Conservation (phyloP, 1,139 yeast genomes). For the Sugiyamaella sp. region DNA sequence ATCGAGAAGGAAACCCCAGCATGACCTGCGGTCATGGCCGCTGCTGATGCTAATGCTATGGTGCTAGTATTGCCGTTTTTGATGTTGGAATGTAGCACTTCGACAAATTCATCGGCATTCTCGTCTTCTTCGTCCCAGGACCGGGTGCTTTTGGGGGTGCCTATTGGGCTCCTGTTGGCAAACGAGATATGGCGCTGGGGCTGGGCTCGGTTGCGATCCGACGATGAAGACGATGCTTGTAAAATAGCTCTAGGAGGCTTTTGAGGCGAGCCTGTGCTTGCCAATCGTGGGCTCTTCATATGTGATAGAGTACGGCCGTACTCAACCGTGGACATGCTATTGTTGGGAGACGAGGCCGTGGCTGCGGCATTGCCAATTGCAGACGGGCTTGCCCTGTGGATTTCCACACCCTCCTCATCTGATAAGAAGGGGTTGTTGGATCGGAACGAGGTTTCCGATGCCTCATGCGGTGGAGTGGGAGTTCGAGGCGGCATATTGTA, state of each 20-base stretch:
- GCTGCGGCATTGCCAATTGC: neutral
- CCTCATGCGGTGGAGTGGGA: neutral
- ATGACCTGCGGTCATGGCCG: conserved; percentile 3
- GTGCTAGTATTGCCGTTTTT: conserved; percentile 5
- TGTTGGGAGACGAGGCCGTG: neutral
- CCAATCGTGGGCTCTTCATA: conserved; percentile 7
- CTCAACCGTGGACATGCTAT: conserved; percentile 9
- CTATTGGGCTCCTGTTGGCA: conserved; percentile 7
- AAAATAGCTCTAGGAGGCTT: conserved; percentile 13
- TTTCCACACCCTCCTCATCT: conserved; percentile 5
- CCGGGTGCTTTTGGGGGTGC: conserved; percentile 1
- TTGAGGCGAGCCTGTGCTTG: conserved; percentile 13
- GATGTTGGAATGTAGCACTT: conserved; percentile 4
- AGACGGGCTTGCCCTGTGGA: neutral
- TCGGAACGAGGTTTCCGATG: neutral
- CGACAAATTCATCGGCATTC: conserved; percentile 13
- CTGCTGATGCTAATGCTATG: conserved; percentile 6
- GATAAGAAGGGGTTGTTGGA: conserved; percentile 11
- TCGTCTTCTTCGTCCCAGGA: conserved; percentile 14
- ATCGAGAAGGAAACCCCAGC: conserved; percentile 5
- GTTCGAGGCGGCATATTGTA: neutral
- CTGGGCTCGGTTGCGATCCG: neutral
- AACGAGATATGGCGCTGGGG: conserved; percentile 22
- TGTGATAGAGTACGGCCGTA: conserved; percentile 5
- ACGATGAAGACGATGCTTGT: neutral